These are phyloP conservation scores for Grifola frondosa DNA, from an alignment of 1,284 basidiomycete genomes.

Conservation along the genomic window DNA sequence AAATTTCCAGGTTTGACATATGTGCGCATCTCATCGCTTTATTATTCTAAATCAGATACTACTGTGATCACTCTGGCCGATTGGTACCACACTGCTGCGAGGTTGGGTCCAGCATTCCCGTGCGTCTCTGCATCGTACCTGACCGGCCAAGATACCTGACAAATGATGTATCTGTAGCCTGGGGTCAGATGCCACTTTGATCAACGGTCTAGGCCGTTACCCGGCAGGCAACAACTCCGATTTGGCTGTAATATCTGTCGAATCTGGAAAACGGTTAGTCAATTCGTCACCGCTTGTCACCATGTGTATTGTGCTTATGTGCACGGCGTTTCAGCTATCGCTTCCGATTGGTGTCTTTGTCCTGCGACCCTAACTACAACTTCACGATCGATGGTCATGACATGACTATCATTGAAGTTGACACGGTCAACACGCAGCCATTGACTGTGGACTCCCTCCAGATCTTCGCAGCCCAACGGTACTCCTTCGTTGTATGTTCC, in stretches of 20 bases:
- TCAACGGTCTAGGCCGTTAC: constrained; percentile 48
- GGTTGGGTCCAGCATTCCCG: constrained; percentile 5
- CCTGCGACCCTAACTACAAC: constrained; percentile 31
- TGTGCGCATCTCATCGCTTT: too few species aligned
- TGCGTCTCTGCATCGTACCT: constrained; percentile 1
- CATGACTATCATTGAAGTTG: constrained; percentile 36
- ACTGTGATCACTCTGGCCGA: constrained; percentile 27
- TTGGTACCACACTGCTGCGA: constrained; percentile 23
- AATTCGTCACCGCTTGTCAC: too few species aligned
- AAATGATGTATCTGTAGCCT: not conserved
- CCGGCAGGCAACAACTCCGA: constrained; percentile 13
- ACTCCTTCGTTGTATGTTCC: constrained; percentile 35
- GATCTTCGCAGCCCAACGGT: constrained; percentile 40
- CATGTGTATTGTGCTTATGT: not conserved
- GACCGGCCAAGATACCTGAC: not conserved
- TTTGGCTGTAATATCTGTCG: constrained; percentile 35
- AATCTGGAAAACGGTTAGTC: constrained; percentile 31
- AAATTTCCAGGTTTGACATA: too few species aligned
- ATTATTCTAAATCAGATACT: constrained; percentile 12
- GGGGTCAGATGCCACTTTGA: constrained; percentile 37
- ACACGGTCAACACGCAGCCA: constrained; percentile 32
- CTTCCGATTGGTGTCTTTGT: constrained; percentile 49
- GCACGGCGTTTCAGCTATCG: constrained; percentile 23
- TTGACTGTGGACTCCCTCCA: constrained; percentile 31
- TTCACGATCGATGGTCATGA: constrained; percentile 38